Conservation (phyloP, 1,284 basidiomycete species). For the Ustilago crameri region DNA sequence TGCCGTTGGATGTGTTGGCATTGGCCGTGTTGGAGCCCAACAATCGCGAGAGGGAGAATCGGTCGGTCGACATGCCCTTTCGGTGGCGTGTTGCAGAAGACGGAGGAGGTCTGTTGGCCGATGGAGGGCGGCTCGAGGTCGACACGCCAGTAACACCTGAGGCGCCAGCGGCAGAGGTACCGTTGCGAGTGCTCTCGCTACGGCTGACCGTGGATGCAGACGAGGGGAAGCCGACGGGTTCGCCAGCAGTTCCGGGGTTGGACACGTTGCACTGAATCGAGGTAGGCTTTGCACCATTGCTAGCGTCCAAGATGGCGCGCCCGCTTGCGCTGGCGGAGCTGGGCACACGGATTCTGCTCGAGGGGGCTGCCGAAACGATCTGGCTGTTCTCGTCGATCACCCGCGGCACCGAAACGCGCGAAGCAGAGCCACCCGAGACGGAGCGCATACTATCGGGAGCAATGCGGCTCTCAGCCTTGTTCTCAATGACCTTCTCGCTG, state of each 20-base stretch:
- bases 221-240: constrained; percentile 41
- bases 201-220: constrained; percentile 8
- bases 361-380: constrained; percentile 3
- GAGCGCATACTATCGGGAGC: constrained; percentile 41
- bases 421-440: constrained; percentile 33
- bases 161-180: constrained; percentile 4
- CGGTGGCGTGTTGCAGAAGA: constrained; percentile 46
- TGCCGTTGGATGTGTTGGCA: constrained; percentile 7
- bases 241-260: constrained; percentile 16
- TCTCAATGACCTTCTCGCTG: constrained; percentile 25
- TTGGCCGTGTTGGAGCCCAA: constrained; percentile 33
- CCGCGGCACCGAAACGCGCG: constrained; percentile 39
- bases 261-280: constrained; percentile 27
- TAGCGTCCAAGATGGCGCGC: constrained; percentile 5
- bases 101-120: constrained; percentile 22
- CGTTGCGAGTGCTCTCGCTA: constrained; percentile 10
- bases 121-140: constrained; percentile 19
- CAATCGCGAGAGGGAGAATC: constrained; percentile 58
- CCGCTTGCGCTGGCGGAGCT: constrained; percentile 24
- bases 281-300: background rate
- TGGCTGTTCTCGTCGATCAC: constrained; percentile 35
- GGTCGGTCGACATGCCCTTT: constrained; percentile 64
- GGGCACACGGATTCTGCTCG: constrained; percentile 19
- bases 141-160: background rate
- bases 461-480: constrained; percentile 11